phyloP scores from a whole-genome alignment of 768 basidiomycete genomes.

The Cyathus striatus region DNA sequence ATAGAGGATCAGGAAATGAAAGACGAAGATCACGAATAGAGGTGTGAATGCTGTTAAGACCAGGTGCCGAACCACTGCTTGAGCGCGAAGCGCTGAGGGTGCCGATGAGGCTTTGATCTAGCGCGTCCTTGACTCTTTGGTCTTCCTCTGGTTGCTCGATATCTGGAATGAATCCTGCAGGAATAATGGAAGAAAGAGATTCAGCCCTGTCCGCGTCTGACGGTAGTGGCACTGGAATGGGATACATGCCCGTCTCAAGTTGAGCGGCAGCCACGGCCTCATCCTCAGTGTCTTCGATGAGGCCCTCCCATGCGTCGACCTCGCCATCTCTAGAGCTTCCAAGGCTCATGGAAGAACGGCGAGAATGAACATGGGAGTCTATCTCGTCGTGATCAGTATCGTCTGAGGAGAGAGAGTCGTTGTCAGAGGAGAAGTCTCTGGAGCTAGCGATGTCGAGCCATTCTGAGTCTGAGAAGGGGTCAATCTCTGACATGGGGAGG shows the following conservation, averaged over 20 bases:
- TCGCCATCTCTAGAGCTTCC: constrained; percentile 66
- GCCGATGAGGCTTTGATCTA: constrained; percentile 81
- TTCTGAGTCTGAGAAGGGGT: constrained; percentile 72
- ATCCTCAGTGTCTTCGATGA: constrained; percentile 59
- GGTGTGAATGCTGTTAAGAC: constrained; percentile 46
- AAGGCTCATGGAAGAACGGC: constrained; percentile 65
- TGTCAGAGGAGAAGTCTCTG: constrained; percentile 62
- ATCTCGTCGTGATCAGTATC: constrained; percentile 60
- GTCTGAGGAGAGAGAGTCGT: constrained; percentile 59
- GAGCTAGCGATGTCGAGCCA: constrained; percentile 77
- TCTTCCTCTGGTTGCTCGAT: constrained; percentile 43
- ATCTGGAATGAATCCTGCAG: constrained; percentile 21
- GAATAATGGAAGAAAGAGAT: constrained; percentile 9
- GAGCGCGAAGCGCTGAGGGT: constrained; percentile 74
- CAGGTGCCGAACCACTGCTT: constrained; percentile 51
- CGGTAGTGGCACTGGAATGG: constrained; percentile 15
- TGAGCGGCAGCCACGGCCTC: constrained; percentile 27
- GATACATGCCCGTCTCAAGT: constrained; percentile 23
- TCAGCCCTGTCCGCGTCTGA: constrained; percentile 22
- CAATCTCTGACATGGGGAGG: constrained; percentile 53
- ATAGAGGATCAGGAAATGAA: constrained; percentile 82
- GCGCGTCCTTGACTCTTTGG: constrained; percentile 62
- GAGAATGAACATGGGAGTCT: constrained; percentile 50
- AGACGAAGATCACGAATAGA: constrained; percentile 72
- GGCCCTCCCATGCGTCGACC: constrained; percentile 75